Base-by-base conservation (phyloP, 441 rosid species). In the Lepidium campestre region DNA sequence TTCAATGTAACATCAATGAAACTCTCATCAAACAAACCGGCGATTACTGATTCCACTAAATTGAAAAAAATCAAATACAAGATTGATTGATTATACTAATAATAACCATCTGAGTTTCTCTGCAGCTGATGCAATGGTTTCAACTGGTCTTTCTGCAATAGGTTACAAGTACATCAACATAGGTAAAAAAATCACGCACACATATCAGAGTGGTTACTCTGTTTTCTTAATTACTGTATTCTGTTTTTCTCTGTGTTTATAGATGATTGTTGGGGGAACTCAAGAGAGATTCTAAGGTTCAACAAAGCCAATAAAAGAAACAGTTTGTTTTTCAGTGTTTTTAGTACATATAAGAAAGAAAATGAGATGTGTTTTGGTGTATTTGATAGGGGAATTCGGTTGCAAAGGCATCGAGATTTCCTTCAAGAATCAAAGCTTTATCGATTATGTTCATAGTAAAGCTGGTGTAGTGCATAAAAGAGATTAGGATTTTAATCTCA, bases 181-280 rank as follows among this genome's bases (percentile, higher is more conserved):
- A 77, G 97, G 98, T 93, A 74, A 5, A 56, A 17, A 50, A 12
- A 4, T n/a, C n/a, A 23, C 7, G 7, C 1, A 2, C 10, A 29
- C 10, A 29, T n/a, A 15, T 27, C 29, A n/a, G 29, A 41, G 50
- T 58, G 17, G 10, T 13, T 17, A 46, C 27, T n/a, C 20, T 67
- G 32, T 59, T 57, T 19, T 35, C 37, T 22, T 35, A 27, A 20
- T 7, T 9, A 14, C 22, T n/a, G 12, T 47, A 15, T 60, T 20
- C 39, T 58, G 36, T 58, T 50, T 58, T 49, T 62, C 18, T 77
- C 48, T 63, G 17, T 67, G 64, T 61, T 50, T 46, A 25, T 69
- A 93, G 99, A 93, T 84, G 99, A 93, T 78, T 93, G 99, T 74
- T 93, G 99, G 99, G 99, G 45, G 96, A 93, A 79, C 78, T 86